Evolutionary conservation across 1,139 yeast species (phyloP), one percentile per base, ranked within the genome.

Genomic region (Pichia sp.): DNA sequence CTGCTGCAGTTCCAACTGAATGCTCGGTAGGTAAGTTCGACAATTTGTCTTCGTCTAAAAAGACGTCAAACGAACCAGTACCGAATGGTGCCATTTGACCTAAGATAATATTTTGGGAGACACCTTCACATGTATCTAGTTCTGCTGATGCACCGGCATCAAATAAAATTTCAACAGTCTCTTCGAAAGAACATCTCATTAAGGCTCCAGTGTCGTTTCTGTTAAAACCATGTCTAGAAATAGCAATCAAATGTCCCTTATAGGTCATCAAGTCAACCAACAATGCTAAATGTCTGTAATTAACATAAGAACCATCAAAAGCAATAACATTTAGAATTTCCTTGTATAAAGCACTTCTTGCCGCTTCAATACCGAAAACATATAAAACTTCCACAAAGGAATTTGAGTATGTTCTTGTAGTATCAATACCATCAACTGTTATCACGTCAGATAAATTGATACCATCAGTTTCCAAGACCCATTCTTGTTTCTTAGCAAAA

Each of bases 31-130:
- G 85, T 52, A 87, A 78, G 53, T 79, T 72, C 61, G 86, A 85
- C 70, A 95, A 79, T 78, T 90, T 84, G 67, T 85, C 84, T 65
- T 95, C 98, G 70, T 95, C 97, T 61, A 95, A 85, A 84, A 89
- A 85, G 49, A 95, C 95, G 70, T 93, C 99, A 69, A 95, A 95
- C 1, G 96, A 87, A 68, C 99, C 99, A 4, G 99, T 95, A 72
- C 99, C 99, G 65, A 95, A 81, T 57, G 99, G 99, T 26, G 99
- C 98, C 81, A 93, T 82, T 77, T 95, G 99, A 53, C 99, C 99
- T 68, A 95, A 81, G 79, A 95, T 89, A 57, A 95, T 96, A 69
- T 93, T 95, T 71, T 95, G 98, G 47, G 99, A 93, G 60, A 95
- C 96, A 78, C 99, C 99, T 65, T 92, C 88, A 74, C 99, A 95